Conservation (phyloP, 75 land plant species). For the Chamaecyparis obtusa region DNA sequence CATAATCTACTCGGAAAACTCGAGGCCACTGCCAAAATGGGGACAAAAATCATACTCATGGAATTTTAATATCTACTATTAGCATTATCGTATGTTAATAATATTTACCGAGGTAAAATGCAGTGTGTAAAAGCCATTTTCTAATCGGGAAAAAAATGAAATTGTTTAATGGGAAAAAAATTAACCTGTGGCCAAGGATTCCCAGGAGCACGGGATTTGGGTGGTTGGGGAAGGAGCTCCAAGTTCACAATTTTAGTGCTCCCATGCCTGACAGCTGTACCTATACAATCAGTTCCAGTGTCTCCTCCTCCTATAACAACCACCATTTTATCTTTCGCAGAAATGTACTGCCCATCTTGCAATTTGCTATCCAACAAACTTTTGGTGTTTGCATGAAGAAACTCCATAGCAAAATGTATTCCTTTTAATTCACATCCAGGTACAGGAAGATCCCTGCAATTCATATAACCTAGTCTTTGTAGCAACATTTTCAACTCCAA, state of each 20-base stretch:
- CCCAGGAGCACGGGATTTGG: slow-evolving; percentile 73
- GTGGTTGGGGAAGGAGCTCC: slow-evolving; percentile 93
- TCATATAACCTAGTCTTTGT: not conserved
- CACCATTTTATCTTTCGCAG: slow-evolving; percentile 95
- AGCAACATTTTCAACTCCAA: not conserved
- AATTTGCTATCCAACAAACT: slow-evolving; percentile 91
- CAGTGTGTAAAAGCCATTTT: not conserved
- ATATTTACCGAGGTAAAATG: not conserved
- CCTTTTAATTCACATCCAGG: slow-evolving; percentile 85
- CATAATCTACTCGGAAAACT: slow-evolving; percentile 94
- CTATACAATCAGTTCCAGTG: slow-evolving; percentile 98
- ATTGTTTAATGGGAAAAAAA: not conserved
- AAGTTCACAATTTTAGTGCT: slow-evolving; percentile 72
- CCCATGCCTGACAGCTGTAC: slow-evolving; percentile 90
- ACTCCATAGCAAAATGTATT: slow-evolving; percentile 98
- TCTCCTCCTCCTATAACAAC: slow-evolving; percentile 99
- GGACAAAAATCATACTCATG: not conserved
- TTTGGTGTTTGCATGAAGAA: slow-evolving; percentile 95
- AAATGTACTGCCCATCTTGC: slow-evolving; percentile 86
- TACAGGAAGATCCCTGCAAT: slow-evolving; percentile 86
- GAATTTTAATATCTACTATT: not conserved
- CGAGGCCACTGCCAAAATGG: slow-evolving; percentile 84
- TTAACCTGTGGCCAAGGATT: slow-evolving; percentile 99
- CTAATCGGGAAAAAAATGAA: not conserved
- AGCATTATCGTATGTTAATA: not conserved